Percentiles rank a stretch among this genome's conserved stretches.
These are phyloP conservation scores for Thielaviopsis euricoi DNA, from an alignment of 2,329 filamentous ascomycete species.

Conservation along the genomic window DNA sequence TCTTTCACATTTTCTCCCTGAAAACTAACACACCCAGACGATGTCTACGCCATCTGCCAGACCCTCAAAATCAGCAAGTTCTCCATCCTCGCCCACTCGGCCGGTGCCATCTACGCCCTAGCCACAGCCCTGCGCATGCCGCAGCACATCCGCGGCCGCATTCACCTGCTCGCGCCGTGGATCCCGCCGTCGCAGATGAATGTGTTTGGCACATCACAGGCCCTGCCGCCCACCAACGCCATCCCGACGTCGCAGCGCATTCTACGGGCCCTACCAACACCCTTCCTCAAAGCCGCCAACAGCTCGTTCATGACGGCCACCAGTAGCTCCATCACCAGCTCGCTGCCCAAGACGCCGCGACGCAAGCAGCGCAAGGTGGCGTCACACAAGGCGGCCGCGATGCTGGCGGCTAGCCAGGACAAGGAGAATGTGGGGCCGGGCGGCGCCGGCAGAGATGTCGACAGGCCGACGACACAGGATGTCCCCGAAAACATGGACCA, in stretches of 20 bases:
- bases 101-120: conserved; percentile 92
- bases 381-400: conserved; percentile 18
- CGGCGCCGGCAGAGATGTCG: conserved; percentile 6
- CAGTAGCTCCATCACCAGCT: conserved; percentile 68
- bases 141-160: conserved; percentile 82
- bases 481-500: conserved; percentile 33
- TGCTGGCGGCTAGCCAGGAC: conserved; percentile 21
- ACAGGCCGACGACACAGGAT: conserved; percentile 12
- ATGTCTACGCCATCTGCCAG: conserved; percentile 89
- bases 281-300: conserved; percentile 85
- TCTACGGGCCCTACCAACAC: conserved; percentile 73
- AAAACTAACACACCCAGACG: too few species aligned
- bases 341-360: conserved; percentile 49
- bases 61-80: conserved; percentile 86
- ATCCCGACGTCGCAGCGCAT: conserved; percentile 87
- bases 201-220: conserved; percentile 55
- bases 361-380: conserved; percentile 42
- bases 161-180: conserved; percentile 90
- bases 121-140: conserved; percentile 92
- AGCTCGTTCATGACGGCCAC: conserved; percentile 89
- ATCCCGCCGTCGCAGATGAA: conserved; percentile 91
- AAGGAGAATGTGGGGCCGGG: conserved; percentile 30
- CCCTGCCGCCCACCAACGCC: conserved; percentile 62
- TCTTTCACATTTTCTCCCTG: background rate
- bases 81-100: conserved; percentile 88